Evolutionary conservation across 306 rosid genomes (phyloP), one percentile per base, ranked within the genome.

Genomic region (Boehmeria nivea): DNA sequence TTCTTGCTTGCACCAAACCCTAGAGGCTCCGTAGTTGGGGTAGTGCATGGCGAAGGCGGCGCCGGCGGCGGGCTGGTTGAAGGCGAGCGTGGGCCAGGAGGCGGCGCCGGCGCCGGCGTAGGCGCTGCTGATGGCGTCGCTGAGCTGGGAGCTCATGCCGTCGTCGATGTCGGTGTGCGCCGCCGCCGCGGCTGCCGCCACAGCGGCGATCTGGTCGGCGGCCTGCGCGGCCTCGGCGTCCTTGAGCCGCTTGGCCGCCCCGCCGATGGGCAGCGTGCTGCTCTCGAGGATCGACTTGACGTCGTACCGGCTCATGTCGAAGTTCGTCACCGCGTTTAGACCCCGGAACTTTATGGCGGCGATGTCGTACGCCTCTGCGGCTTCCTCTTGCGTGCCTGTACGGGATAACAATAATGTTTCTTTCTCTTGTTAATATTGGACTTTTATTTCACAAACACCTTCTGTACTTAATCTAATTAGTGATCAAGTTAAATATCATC

Each of bases 261-360:
- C 95, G 3, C 91, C 94, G 9, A 85, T 83, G 3, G 97, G 97
- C 44, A 88, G 57, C 0, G 86, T 78, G 62, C 74, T 78, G 74
- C 91, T 85, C 49, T 88, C 97, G 2, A 88, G 76, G 11, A 88
- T 88, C 55, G 86, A 78, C 60, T 89, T 89, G 0, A 86, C 97
- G 6, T 89, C 97, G 5, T 89, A 89, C 54, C 94, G 59, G 57
- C 65, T 86, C 95, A 89, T 89, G 81, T 89, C 97, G 8, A 89
- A 89, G 76, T 89, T 89, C n/a, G 97, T 89, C 6, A 89, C 97
- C 0, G 97, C 97, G 65, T 82, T 86, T 24, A 86, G 59, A 43
- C 97, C 97, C 14, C 97, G 68, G 60, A 89, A 89, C 66, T 89
- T 89, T 3, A 89, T 83, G 31, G 97, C 97, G 6, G 97, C 97